phyloP scores from a whole-genome alignment of 140 eudicot species.

The Senecio squalidus region DNA sequence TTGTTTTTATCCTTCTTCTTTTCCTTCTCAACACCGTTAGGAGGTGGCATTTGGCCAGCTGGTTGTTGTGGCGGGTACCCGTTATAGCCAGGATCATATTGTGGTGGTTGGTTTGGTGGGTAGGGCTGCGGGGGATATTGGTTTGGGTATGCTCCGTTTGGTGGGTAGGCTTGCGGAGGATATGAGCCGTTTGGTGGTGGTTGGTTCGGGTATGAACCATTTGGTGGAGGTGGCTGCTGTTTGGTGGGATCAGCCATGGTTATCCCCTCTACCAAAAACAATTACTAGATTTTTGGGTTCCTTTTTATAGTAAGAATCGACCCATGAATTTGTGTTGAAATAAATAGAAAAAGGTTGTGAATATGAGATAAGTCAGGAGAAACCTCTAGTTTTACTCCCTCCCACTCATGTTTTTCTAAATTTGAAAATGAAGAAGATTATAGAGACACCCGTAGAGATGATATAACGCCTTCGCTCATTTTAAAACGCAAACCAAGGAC shows the following conservation, averaged over 20 bases:
- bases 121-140: slow-evolving; percentile 15
- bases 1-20: slow-evolving; percentile 28
- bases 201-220: slow-evolving; percentile 17
- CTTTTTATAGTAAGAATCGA: not conserved
- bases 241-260: slow-evolving; percentile 29
- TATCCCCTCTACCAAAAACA: not conserved
- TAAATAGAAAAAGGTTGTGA: slow-evolving; percentile 24
- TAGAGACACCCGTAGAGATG: too few relatives aligned
- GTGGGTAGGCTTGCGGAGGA: slow-evolving; percentile 18
- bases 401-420: slow-evolving; percentile 7
- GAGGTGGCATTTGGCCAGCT: slow-evolving; percentile 17
- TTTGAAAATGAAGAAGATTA: too few relatives aligned
- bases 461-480: too few relatives aligned
- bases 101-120: slow-evolving; percentile 17
- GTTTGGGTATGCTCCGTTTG: slow-evolving; percentile 17
- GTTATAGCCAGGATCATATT: not conserved
- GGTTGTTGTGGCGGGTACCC: slow-evolving; percentile 13
- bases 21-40: slow-evolving; percentile 11
- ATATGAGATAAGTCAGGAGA: slow-evolving; percentile 24
- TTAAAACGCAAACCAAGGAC: too few relatives aligned
- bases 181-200: slow-evolving; percentile 8
- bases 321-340: not conserved
- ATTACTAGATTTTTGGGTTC: not conserved
- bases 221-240: slow-evolving; percentile 22
- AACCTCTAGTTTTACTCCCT: slow-evolving; percentile 20